Base-by-base conservation (phyloP, 2,329 filamentous ascomycete species). In the Colletotrichum gloeosporioides region DNA sequence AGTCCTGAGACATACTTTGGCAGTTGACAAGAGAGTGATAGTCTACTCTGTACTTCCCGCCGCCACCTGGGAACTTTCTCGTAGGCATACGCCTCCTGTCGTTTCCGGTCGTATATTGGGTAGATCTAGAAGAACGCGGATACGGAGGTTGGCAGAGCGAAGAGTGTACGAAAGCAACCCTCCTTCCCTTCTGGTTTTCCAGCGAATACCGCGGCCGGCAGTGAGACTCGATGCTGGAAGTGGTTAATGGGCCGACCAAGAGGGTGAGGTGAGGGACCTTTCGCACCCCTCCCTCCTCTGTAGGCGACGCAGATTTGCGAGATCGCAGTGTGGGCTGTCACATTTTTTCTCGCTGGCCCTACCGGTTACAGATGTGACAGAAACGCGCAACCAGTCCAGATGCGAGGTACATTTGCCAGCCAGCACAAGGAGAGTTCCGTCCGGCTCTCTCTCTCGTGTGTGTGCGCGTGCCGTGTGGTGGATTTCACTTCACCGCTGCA, bases 251-350 rank as follows among this genome's bases (percentile, higher is more conserved):
- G 39, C 63, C 69, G 64, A 65, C 32, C 12, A 18, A 64, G 57
- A 72, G 59, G 69, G 63, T 32, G 31, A 55, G n/a, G 16, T 39
- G 15, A 4, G 44, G 44, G 18, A 12, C 44, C 6, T 49, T 22
- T 49, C 44, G 18, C 44, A 34, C 49, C 29, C 65, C 39, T 32
- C n/a, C 31, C 44, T 25, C 12, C 7, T 25, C 22, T 44, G 49
- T 8, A 36, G 29, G n/a, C 53, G 69, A 67, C 69, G 73, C 55
- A 75, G 73, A 72, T 75, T 75, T 72, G 73, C 73, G 73, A 75
- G 73, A 75, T 71, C 55, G 69, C 55, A 44, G 27, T 55, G 55
- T 57, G 73, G 73, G 69, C 73, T 68, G 39, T 72, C 69, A 67
- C 63, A 71, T 66, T 75, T 62, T 61, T 32, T n/a, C 32, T 53